A percentile compares a stretch with the other conserved stretches of the same genome.
Evolutionary conservation across 2,329 filamentous ascomycete genomes (phyloP).

Genomic region (Monilinia fructicola): DNA sequence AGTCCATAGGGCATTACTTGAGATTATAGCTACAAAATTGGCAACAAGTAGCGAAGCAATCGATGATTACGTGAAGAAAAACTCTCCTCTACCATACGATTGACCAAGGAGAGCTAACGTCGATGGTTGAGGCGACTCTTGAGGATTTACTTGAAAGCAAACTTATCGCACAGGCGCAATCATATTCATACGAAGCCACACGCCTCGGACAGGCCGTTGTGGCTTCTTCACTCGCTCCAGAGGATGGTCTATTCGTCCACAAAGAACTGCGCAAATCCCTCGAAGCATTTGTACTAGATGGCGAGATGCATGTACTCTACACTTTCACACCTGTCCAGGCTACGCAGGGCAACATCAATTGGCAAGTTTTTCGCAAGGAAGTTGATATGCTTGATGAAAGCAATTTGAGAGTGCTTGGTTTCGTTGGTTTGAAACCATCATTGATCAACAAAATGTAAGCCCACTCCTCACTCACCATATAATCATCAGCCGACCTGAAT

Average conservation of each 20-base stretch:
- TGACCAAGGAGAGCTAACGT: slow-evolving; percentile 49
- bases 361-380: slow-evolving; percentile 70
- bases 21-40: slow-evolving; percentile 66
- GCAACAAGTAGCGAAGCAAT: slow-evolving; percentile 65
- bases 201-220: slow-evolving; percentile 69
- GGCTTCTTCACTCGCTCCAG: slow-evolving; percentile 68
- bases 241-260: slow-evolving; percentile 72
- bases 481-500: background rate
- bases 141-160: slow-evolving; percentile 55
- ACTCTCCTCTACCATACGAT: slow-evolving; percentile 64
- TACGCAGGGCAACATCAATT: slow-evolving; percentile 59
- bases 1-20: slow-evolving; percentile 62
- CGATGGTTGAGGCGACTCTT: slow-evolving; percentile 59
- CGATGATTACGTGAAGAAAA: slow-evolving; percentile 65
- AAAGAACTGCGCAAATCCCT: slow-evolving; percentile 67
- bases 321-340: slow-evolving; percentile 72
- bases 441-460: slow-evolving; percentile 65
- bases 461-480: background rate
- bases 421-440: slow-evolving; percentile 67
- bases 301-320: slow-evolving; percentile 77
- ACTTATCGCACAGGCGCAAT: slow-evolving; percentile 53
- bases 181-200: slow-evolving; percentile 59
- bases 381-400: slow-evolving; percentile 71
- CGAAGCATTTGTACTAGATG: slow-evolving; percentile 74
- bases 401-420: slow-evolving; percentile 64